Evolutionary conservation across 805 yeast genomes (phyloP), one percentile per base, ranked within the genome.

Genomic region (Grigorovia jiainica): DNA sequence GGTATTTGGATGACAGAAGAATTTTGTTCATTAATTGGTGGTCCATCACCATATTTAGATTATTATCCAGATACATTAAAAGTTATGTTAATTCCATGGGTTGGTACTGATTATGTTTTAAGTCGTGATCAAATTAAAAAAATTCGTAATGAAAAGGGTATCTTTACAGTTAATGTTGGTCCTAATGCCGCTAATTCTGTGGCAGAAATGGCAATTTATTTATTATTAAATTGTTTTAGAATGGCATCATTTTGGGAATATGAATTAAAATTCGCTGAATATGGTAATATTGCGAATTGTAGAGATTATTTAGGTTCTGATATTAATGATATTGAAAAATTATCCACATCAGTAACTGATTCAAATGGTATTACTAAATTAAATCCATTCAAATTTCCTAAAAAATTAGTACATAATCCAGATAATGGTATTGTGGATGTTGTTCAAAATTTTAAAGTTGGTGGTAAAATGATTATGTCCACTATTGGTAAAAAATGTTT

Each of bases 151-250:
- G 65, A 61, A 27, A 66, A 70, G 30, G 72, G 71, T 11, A 73
- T 84, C 21, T 52, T 63, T 7, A 65, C 84, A 45, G 75, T 83
- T 45, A 80, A 84, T 53, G 78, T 78, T 42, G 73, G 84, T 45
- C 63, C 72, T 9, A 64, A 68, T 32, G 77, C 82, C 0, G 75
- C 83, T 1, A 75, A 68, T 33, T 80, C 82, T 13, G 94, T 84
- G 21, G 83, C 89, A 3, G 94, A 84, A 47, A 63, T 79, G 44
- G 90, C 80, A 3, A 61, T 82, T 36, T 71, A 65, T 52, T 68
- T 79, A 48, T 64, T 82, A 0, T 56, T 83, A 43, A 70, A 76
- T 31, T 71, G 77, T 18, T 80, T 79, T 64, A 68, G 92, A 48
- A 70, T 71, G 57, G 75, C 76, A 44, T 58, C 69, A 1, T 58